Evolutionary conservation across 192 early-diverging fungal species (phyloP).

Genomic region (Endogone sp.): DNA sequence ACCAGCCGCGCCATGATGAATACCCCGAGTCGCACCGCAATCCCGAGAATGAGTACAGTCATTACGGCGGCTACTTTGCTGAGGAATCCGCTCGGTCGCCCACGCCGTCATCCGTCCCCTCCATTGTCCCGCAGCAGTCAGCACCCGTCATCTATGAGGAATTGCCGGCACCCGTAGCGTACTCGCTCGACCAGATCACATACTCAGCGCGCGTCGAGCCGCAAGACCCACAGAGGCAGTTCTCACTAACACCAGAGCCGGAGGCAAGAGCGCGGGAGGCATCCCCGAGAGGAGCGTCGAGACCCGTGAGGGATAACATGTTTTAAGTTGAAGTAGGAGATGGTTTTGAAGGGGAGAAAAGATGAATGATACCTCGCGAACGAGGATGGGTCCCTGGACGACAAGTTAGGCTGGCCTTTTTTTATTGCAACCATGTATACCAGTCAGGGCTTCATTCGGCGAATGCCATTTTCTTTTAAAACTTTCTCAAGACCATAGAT

Average conservation of each 20-base stretch:
- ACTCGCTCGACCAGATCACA: not conserved
- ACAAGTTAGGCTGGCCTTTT: no score
- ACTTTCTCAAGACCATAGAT: no score
- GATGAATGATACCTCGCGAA: no score
- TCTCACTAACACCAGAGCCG: not conserved
- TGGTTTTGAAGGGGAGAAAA: no score
- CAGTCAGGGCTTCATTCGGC: no score
- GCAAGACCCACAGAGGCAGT: not conserved
- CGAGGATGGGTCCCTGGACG: no score
- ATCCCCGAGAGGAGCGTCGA: not conserved
- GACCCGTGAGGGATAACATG: not conserved
- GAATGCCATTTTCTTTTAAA: no score
- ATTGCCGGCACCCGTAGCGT: conserved; percentile 5
- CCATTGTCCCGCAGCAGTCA: not conserved
- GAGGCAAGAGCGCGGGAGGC: not conserved
- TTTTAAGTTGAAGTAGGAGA: no score
- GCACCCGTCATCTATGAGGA: conserved; percentile 7
- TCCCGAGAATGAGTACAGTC: not conserved
- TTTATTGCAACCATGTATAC: no score
- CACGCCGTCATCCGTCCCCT: not conserved
- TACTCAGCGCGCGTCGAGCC: not conserved
- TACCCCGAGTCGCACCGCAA: no score
- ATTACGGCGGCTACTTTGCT: not conserved
- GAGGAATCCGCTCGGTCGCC: no score
- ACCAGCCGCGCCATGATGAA: no score